phyloP scores from a whole-genome alignment of 2,329 filamentous ascomycete species.

The Fusarium burgessii region DNA sequence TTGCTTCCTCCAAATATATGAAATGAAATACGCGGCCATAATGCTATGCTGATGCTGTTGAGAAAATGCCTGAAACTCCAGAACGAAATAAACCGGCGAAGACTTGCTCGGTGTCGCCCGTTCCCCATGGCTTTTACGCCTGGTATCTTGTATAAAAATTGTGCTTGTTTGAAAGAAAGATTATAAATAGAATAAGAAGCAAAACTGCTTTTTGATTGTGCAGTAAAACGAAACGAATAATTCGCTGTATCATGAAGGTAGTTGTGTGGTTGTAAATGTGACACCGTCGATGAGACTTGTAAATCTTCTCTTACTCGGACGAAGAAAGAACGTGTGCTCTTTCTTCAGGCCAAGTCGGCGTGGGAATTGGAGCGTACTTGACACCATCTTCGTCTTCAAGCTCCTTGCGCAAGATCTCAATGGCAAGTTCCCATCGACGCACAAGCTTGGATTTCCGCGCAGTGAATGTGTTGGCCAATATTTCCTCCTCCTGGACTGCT shows the following conservation, averaged over 20 bases:
- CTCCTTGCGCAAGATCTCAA: conserved; percentile 66
- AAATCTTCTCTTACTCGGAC: conserved; percentile 6
- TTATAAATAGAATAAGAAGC: conserved; percentile 9
- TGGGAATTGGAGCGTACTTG: conserved; percentile 55
- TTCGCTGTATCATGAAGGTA: conserved; percentile 4
- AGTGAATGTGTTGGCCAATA: conserved; percentile 58
- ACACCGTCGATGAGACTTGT: not conserved
- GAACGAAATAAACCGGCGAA: conserved; percentile 21
- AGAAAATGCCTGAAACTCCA: conserved; percentile 25
- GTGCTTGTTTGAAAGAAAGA: conserved; percentile 5
- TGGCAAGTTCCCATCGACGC: conserved; percentile 64
- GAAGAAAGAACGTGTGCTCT: not conserved
- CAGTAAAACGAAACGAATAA: not conserved
- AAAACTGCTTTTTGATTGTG: conserved; percentile 2
- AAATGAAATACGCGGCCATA: conserved; percentile 9
- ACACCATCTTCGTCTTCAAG: conserved; percentile 60
- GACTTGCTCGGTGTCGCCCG: conserved; percentile 19
- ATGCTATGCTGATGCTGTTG: conserved; percentile 28
- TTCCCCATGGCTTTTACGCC: conserved; percentile 33
- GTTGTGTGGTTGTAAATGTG: not conserved
- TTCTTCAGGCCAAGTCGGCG: conserved; percentile 51
- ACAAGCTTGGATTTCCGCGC: conserved; percentile 59
- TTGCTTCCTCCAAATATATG: not conserved
- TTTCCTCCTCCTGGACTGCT: conserved; percentile 64
- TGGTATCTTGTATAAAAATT: conserved; percentile 42